These are phyloP conservation scores for Trametes villosa DNA, from an alignment of 768 basidiomycete genomes.

Conservation along the genomic window DNA sequence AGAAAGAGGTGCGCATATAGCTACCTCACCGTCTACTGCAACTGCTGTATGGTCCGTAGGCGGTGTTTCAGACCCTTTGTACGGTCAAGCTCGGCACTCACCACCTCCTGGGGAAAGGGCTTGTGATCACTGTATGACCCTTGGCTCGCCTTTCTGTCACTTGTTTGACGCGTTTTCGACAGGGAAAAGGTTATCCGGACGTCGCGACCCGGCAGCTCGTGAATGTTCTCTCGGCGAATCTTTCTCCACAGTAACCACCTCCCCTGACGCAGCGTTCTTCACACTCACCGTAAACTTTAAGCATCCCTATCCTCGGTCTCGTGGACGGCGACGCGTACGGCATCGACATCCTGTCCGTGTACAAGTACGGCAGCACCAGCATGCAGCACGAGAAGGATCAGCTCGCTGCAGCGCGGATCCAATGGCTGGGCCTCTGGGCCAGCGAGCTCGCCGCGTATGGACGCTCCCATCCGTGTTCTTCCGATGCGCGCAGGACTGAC, in stretches of 20 bases:
- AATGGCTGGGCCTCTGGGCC: constrained; percentile 80
- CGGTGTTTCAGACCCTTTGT: constrained; percentile 90
- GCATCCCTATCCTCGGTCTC: constrained; percentile 76
- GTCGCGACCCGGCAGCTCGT: constrained; percentile 87
- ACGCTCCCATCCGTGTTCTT: neutral
- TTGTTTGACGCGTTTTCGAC: neutral
- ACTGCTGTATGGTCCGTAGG: constrained; percentile 52
- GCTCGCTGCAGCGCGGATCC: constrained; percentile 67
- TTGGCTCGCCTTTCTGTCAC: neutral
- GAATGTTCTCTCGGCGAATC: constrained; percentile 66
- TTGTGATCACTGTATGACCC: constrained; percentile 73
- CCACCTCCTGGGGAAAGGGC: constrained; percentile 61
- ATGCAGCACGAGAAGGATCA: constrained; percentile 73
- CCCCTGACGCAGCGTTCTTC: neutral
- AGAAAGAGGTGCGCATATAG: constrained; percentile 79
- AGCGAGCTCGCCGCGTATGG: constrained; percentile 69
- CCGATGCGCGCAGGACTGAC: neutral
- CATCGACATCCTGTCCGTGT: constrained; percentile 88
- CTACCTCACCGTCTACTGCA: neutral
- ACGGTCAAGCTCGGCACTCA: constrained; percentile 55
- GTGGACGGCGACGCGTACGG: constrained; percentile 95
- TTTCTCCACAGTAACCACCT: constrained; percentile 56
- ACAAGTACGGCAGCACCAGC: constrained; percentile 75
- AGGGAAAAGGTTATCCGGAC: constrained; percentile 99
- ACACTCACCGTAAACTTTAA: constrained; percentile 36